phyloP scores from a whole-genome alignment of 2,329 filamentous ascomycete species.

The Bipolaris gigantea region DNA sequence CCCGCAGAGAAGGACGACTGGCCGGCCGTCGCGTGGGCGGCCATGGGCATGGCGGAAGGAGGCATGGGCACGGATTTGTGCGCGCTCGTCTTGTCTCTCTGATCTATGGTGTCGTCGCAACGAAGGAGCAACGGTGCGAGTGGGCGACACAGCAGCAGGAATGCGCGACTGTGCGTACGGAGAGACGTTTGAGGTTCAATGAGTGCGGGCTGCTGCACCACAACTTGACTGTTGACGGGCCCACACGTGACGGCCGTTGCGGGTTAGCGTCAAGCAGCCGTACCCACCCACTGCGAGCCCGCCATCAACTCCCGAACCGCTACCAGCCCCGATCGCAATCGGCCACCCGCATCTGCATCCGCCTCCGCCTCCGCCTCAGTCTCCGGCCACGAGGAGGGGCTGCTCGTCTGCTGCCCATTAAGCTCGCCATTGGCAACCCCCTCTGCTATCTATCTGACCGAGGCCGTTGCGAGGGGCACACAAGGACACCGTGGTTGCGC shows the following conservation, averaged over 20 bases:
- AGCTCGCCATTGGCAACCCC: neutral
- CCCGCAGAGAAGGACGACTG: constrained; percentile 31
- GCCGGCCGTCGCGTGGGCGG: constrained; percentile 27
- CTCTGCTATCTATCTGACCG: neutral
- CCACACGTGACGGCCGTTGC: constrained; percentile 6
- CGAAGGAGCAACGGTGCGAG: constrained; percentile 8
- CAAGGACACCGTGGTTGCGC: too few relatives aligned
- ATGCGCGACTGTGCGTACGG: constrained; percentile 25
- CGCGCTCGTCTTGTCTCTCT: neutral
- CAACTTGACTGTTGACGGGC: neutral
- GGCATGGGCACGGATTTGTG: constrained; percentile 14
- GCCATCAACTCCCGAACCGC: constrained; percentile 5
- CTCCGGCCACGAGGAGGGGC: neutral
- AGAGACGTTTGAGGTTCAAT: constrained; percentile 27
- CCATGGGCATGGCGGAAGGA: constrained; percentile 33
- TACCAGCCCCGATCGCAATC: constrained; percentile 10
- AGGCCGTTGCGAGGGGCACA: neutral
- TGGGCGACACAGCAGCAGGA: constrained; percentile 12
- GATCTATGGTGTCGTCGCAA: neutral
- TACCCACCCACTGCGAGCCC: neutral
- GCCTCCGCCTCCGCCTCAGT: too few relatives aligned
- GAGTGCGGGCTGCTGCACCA: constrained; percentile 17
- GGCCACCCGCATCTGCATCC: neutral
- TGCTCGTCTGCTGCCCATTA: neutral
- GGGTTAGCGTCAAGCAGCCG: constrained; percentile 1